Evolutionary conservation across 768 basidiomycete genomes (phyloP), one percentile per base, ranked within the genome.

Genomic region (Termitomyces sp.): DNA sequence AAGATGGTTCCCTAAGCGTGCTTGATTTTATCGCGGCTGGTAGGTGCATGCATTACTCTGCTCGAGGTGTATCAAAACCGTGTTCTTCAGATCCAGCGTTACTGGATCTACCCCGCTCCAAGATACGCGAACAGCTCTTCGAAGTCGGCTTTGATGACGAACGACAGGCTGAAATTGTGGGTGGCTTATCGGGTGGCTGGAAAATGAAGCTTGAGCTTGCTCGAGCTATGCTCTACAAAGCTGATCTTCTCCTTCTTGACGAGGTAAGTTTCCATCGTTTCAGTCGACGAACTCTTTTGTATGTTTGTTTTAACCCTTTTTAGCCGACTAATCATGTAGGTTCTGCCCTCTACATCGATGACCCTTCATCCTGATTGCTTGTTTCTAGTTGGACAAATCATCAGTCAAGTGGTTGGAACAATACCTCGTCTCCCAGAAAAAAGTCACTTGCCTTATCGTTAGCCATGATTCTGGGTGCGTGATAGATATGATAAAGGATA

Each of bases 201-300:
- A 98, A 98, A 78, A 98, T 98, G 95, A 97, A 97, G 74, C 83
- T 98, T 55, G 95, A 98, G 71, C 82, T 98, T 42, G 94, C 93
- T 8, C 80, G 95, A 64, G 96, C 95, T 13, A 98, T 98, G 94
- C 77, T 98, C 53, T 95, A 96, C 77, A 94, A 95, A 66, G 95
- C 91, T 12, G 90, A 92, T 73, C 77, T 92, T 37, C 78, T 92
- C 13, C 76, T 92, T 50, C 82, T 92, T n/a, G 90, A 95, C 67
- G 94, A 95, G 82, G 88, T 89, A 61, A 61, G 66, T 62, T 54
- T 24, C 33, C 47, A 18, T 44, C 6, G 24, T 42, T 34, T 20
- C 5, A 18, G 12, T 48, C 50, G 7, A 49, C 15, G 55, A 53
- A 58, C 48, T 41, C 11, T 57, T 47, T 54, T 49, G 52, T 39